These are phyloP conservation scores for Rhinocladiella mackenziei DNA, from an alignment of 2,329 filamentous ascomycete species.

Conservation along the genomic window DNA sequence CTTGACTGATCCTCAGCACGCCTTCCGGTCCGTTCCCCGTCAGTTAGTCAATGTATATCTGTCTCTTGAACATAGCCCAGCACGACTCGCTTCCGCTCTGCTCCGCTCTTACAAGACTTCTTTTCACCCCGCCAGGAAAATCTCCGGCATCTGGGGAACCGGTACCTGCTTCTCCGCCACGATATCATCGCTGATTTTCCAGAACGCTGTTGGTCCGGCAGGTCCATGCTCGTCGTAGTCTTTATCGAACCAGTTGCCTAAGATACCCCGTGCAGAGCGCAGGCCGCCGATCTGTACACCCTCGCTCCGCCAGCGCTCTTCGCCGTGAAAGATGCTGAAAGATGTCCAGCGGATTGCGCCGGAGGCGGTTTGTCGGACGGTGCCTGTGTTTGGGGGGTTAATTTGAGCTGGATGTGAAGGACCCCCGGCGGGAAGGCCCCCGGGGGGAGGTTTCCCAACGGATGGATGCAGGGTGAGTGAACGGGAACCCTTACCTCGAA, in stretches of 20 bases:
- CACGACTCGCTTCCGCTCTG: too few species aligned
- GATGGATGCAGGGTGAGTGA: too few species aligned
- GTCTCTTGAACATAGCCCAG: too few species aligned
- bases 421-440: neutral
- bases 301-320: slow-evolving; percentile 73
- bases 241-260: slow-evolving; percentile 77
- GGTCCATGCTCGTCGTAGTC: slow-evolving; percentile 66
- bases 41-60: too few species aligned
- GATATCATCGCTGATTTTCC: slow-evolving; percentile 62
- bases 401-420: neutral
- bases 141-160: slow-evolving; percentile 10
- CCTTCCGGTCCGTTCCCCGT: too few species aligned
- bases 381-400: slow-evolving; percentile 41
- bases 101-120: neutral
- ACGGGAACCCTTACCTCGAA: slow-evolving; percentile 59
- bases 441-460: too few species aligned
- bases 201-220: slow-evolving; percentile 70
- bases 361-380: slow-evolving; percentile 61
- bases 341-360: slow-evolving; percentile 74
- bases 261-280: slow-evolving; percentile 60
- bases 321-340: slow-evolving; percentile 60
- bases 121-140: slow-evolving; percentile 8
- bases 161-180: slow-evolving; percentile 23
- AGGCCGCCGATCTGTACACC: slow-evolving; percentile 69
- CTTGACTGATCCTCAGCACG: too few species aligned